Conservation (phyloP, 768 basidiomycete species). For the Tulasnella sp. region DNA sequence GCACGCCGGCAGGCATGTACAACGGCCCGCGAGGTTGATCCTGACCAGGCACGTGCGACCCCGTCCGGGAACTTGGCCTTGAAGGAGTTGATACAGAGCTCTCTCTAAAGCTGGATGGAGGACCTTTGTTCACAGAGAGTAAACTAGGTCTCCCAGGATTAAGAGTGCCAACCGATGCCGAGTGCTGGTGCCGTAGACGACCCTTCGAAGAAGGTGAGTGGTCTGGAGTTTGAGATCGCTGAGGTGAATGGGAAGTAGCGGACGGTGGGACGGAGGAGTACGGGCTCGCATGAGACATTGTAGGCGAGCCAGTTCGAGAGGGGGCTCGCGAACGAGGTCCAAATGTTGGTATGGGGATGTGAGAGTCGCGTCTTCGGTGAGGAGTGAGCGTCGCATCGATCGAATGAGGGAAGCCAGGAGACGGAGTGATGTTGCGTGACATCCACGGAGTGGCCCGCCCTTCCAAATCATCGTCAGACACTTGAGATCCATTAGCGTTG, state of each 20-base stretch:
- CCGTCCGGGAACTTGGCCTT: constrained; percentile 33
- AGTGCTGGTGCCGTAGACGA: not conserved
- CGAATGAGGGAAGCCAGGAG: constrained; percentile 22
- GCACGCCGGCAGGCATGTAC: constrained; percentile 52
- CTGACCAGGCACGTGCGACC: constrained; percentile 48
- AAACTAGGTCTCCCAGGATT: constrained; percentile 21
- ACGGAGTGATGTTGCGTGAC: constrained; percentile 57
- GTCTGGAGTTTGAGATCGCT: constrained; percentile 61
- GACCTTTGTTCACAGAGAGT: constrained; percentile 14
- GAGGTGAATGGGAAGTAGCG: constrained; percentile 18
- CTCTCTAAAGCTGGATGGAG: constrained; percentile 21
- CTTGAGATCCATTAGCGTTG: constrained; percentile 37
- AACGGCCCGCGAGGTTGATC: constrained; percentile 44
- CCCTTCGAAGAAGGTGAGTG: constrained; percentile 38
- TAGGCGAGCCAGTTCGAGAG: constrained; percentile 36
- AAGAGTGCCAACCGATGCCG: constrained; percentile 24
- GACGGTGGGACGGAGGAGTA: constrained; percentile 33
- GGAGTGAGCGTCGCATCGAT: constrained; percentile 4
- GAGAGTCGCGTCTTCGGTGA: constrained; percentile 38
- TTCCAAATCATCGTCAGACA: constrained; percentile 38
- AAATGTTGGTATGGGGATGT: constrained; percentile 25
- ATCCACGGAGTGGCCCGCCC: constrained; percentile 31
- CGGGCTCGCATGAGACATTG: constrained; percentile 34
- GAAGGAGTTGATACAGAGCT: constrained; percentile 12
- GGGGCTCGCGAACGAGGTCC: constrained; percentile 33